A percentile compares a stretch with the other conserved stretches of the same genome.
These are phyloP conservation scores for Nemania serpens DNA, from an alignment of 2,329 filamentous ascomycete species.

Conservation along the genomic window DNA sequence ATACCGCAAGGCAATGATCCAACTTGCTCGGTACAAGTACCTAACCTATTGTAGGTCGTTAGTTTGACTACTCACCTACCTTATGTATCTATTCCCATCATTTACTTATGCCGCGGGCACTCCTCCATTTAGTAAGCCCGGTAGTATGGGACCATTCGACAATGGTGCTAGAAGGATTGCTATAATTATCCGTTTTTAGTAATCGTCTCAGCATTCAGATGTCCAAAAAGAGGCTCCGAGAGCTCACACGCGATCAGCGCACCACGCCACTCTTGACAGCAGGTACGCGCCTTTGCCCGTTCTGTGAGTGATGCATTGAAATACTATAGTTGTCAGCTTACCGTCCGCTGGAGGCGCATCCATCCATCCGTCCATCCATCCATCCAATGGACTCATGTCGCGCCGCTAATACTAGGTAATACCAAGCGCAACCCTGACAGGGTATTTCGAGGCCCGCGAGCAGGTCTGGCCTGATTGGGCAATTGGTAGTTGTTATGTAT, in stretches of 20 bases:
- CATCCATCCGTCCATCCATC: too few relatives aligned
- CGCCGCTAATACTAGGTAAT: constrained; percentile 5
- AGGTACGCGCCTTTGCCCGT: not conserved
- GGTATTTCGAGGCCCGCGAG: constrained; percentile 1
- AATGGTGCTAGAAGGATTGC: constrained; percentile 19
- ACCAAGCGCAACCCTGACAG: constrained; percentile 1
- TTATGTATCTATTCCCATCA: not conserved
- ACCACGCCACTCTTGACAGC: constrained; percentile 1
- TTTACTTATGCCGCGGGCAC: constrained; percentile 12
- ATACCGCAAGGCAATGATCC: too few relatives aligned
- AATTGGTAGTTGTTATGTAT: not conserved
- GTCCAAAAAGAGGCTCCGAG: not conserved
- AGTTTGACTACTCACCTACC: not conserved
- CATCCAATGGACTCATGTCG: too few relatives aligned
- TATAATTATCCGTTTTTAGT: constrained; percentile 28
- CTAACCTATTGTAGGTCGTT: too few relatives aligned
- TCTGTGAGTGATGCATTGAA: constrained; percentile 1
- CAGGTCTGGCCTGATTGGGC: constrained; percentile 4
- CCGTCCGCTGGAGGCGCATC: not conserved
- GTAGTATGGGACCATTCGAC: constrained; percentile 10
- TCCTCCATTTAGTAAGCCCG: constrained; percentile 23
- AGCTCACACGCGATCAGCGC: constrained; percentile 3
- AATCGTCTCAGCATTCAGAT: constrained; percentile 12
- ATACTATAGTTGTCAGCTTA: constrained; percentile 20
- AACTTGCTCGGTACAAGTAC: too few relatives aligned